Base-by-base conservation (phyloP, 2,329 filamentous ascomycete species). In the Bipolaris oryzae region DNA sequence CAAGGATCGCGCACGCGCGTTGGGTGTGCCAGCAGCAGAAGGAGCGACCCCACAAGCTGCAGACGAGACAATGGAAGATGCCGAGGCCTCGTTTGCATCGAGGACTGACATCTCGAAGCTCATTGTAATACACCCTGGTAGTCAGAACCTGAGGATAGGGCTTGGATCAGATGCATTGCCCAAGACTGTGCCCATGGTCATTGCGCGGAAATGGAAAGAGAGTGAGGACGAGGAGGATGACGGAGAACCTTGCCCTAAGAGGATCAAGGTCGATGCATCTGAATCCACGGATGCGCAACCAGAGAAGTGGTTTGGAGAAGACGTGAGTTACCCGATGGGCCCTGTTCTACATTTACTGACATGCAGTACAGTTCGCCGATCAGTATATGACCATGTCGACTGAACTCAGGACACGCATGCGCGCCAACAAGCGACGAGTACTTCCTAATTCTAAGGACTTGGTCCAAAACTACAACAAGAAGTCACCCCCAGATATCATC, bases 391-490 rank as follows among this genome's bases (percentile, higher is more conserved):
- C 89, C 71, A 90, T 95, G 89, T 91, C 87, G 58, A 87, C 88
- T 51, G 93, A 97, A 42, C 85, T 99, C 59, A 96, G 96, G 78
- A 80, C 89, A 2, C 90, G 92, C 49, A 96, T 98, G 91, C 88
- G 94, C 60, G 86, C 87, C 65, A 96, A 96, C 78, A 98, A 98
- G 82, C 88, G 92, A 72, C 90, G 96, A 74, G 93, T 97, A 15
- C 79, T 98, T 47, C 95, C 95, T n/a, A 98, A 98, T 74, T 97
- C 93, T 0, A 96, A 96, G 76, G 95, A 99, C 72, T 82, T 97
- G 56, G 94, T 97, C 1, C 87, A 93, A 63, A 98, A 96, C 72
- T 98, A 91, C 82, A 99, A 99, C 76, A 87, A 90, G 50, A 86
- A 91, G 45, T 90, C 88, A 0, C 87, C 90, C 33, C 89, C 92